These are phyloP conservation scores for Pleoardoris graminearum DNA, from an alignment of 2,329 filamentous ascomycete genomes.

Conservation along the genomic window DNA sequence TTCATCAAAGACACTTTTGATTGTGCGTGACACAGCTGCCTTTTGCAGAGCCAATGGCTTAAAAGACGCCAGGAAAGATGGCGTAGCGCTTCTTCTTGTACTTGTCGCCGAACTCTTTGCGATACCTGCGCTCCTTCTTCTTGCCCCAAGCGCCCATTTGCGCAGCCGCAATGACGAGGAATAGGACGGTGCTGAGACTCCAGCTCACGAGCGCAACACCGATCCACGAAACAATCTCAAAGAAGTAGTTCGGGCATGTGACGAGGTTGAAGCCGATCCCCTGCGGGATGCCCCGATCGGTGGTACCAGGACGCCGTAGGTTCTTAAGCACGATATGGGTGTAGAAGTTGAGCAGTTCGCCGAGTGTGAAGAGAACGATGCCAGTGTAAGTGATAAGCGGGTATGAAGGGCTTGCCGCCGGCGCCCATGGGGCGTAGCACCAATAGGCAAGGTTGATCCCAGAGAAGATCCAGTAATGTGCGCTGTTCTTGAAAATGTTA, in stretches of 20 bases:
- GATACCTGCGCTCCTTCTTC: conserved; percentile 89
- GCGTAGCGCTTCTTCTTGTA: conserved; percentile 93
- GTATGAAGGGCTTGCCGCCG: conserved; percentile 61
- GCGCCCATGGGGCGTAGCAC: conserved; percentile 76
- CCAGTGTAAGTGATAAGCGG: conserved; percentile 60
- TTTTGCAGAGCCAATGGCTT: neutral
- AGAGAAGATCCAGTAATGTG: conserved; percentile 88
- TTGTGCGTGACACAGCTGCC: neutral
- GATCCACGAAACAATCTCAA: conserved; percentile 84
- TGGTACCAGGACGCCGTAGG: conserved; percentile 74
- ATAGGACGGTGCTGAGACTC: conserved; percentile 76
- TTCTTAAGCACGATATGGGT: conserved; percentile 78
- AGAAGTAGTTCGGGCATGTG: conserved; percentile 97
- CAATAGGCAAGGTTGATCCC: conserved; percentile 82
- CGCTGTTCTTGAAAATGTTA: conserved; percentile 94
- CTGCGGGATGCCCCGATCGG: conserved; percentile 82
- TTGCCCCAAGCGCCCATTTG: conserved; percentile 88
- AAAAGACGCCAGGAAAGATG: conserved; percentile 79
- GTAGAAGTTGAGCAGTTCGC: conserved; percentile 78
- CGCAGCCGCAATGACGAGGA: conserved; percentile 69
- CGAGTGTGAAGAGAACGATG: conserved; percentile 71
- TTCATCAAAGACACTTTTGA: neutral
- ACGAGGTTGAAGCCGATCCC: conserved; percentile 85
- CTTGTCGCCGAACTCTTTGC: conserved; percentile 86
- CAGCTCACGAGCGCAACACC: conserved; percentile 79